Evolutionary conservation across 2,329 filamentous ascomycete species (phyloP), one percentile per base, ranked within the genome.

Genomic region (Calonectria hawksworthii): DNA sequence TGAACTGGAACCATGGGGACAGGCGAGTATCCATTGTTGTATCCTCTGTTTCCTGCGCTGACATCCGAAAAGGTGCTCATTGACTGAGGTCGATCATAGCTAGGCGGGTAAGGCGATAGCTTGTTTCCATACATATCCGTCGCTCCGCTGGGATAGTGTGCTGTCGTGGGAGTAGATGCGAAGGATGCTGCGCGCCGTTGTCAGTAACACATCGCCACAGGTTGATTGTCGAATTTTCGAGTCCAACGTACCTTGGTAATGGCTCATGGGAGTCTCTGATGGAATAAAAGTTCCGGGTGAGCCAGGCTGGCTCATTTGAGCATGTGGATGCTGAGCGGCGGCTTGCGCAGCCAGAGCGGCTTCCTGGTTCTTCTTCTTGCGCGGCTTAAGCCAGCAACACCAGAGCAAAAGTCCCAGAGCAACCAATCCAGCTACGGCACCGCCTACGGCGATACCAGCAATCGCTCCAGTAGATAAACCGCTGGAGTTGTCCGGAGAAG

Each of bases 121-220:
- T 80, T 79, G 32, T 78, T 79, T 28, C 70, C 68, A 54, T 77
- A 80, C 52, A 65, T 75, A 26, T 80, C 80, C 34, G 69, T 59
- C 2, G 76, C 30, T n/a, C 76, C 75, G 63, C 75, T 77, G 30
- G 77, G 73, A 23, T 76, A 78, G 32, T 74, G 73, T 8, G 72
- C 66, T 4, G 61, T 47, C 1, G 66, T 76, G 8, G 78, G 79
- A 21, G 78, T 72, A 18, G 75, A 70, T 6, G 52, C 38, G 16
- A 74, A 78, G 1, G 80, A 75, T 51, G 74, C 79, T 81, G 18
- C 3, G 8, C 11, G 23, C 3, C 14, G 21, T 28, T 28, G 72
- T 81, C 30, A 81, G 78, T 47, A 11, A 59, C 26, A 36, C 30
- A 13, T 70, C 16, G 9, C 28, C 6, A 23, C 36, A 13, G 21